Conservation (phyloP, 257 asterid genomes). For the Orobanche coerulescens region DNA sequence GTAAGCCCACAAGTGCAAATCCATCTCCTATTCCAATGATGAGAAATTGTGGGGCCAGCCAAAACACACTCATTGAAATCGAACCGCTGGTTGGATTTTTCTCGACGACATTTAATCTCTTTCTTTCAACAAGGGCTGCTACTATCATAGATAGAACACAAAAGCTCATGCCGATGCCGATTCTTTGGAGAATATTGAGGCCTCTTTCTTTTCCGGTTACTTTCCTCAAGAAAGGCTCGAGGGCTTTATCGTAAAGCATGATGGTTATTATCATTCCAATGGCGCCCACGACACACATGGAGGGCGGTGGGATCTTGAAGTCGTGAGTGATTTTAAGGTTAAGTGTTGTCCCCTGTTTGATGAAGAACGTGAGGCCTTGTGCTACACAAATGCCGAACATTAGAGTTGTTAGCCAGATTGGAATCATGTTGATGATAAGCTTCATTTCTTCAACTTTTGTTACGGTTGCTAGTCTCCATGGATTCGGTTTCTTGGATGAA, state of each 20-base stretch:
- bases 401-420: slow-evolving; percentile 70
- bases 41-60: slow-evolving; percentile 84
- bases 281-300: slow-evolving; percentile 53
- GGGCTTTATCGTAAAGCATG: slow-evolving; percentile 49
- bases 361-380: slow-evolving; percentile 75
- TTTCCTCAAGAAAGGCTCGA: slow-evolving; percentile 51
- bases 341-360: slow-evolving; percentile 65
- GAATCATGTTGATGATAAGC: slow-evolving; percentile 62
- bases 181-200: slow-evolving; percentile 63
- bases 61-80: slow-evolving; percentile 70
- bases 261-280: slow-evolving; percentile 63
- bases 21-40: slow-evolving; percentile 66
- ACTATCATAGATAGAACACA: slow-evolving; percentile 44
- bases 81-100: slow-evolving; percentile 27
- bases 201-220: slow-evolving; percentile 66
- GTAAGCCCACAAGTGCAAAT: slow-evolving; percentile 73
- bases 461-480: slow-evolving; percentile 67
- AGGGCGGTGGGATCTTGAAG: slow-evolving; percentile 65
- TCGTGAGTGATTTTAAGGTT: slow-evolving; percentile 31
- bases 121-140: slow-evolving; percentile 69
- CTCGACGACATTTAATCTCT: slow-evolving; percentile 32
- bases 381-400: slow-evolving; percentile 75
- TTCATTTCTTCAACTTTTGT: slow-evolving; percentile 76
- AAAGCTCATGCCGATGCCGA: slow-evolving; percentile 77
- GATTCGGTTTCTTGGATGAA: slow-evolving; percentile 24